Base-by-base conservation (phyloP, 805 yeast genomes). In the Candida michaelii region DNA sequence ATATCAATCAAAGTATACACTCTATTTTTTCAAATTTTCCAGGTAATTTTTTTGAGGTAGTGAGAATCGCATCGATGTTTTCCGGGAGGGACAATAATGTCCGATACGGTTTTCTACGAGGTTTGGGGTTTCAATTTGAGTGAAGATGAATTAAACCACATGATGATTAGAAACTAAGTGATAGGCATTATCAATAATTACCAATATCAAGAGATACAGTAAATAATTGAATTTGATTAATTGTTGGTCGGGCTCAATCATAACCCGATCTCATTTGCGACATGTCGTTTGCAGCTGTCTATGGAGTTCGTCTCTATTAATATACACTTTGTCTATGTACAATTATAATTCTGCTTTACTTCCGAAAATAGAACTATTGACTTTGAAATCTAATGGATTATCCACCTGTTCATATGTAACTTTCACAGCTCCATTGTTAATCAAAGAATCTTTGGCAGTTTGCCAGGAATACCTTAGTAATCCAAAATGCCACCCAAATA, bases 391-490 rank as follows among this genome's bases (percentile, higher is more conserved):
- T 15, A 31, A 16, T 12, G 37, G 36, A 7, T 8, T 13, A 14
- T 40, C 44, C 2, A 73, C 76, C 19, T 74, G 80, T 40, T 76
- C 80, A 82, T 91, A 89, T 14, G 76, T 73, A 41, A 89, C 78
- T 1, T 69, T 68, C 0, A 74, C 65, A 3, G 79, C 80, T 0
- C 74, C 74, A 33, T 73, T 67, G 30, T 72, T 76, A 10, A 71
- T 72, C 30, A 91, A 62, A 27, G 86, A 71, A 47, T 88, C 95
- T 50, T 79, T 80, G 1, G 96, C 80, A 0, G 99, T 93, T 53
- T 88, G 93, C 99, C 99, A 93, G 29, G 95, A 88, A 55, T 83
- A 93, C 39, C 99, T 66, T 7, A 85, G 73, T 35, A 83, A 78
- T 8, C 85, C 76, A 39, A 53, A 65, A 40, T 80, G 74, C 98